Base-by-base conservation (phyloP, 345 rosid species). In the Populus euphratica region DNA sequence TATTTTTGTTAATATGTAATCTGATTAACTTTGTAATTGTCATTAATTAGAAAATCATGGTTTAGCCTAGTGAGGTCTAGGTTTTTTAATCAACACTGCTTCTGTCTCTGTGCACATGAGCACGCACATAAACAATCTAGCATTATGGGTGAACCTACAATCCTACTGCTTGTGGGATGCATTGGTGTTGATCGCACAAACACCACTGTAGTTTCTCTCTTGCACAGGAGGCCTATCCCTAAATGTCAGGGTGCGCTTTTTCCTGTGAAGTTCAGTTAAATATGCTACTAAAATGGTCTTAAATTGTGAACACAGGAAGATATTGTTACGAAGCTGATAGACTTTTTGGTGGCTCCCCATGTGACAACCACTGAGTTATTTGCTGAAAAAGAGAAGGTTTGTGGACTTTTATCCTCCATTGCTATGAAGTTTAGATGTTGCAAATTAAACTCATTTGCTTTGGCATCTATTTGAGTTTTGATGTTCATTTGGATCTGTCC, bases 321-420 rank as follows among this genome's bases (percentile, higher is more conserved):
- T 77, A 81, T 96, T 76, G 79, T 93, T 61, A 18, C 81, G 18
- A 88, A 85, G 70, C 86, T 96, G 81, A 83, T 92, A 67, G 97
- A 89, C 79, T 96, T 92, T 86, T 83, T 96, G 93, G 87, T 81
- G 82, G 90, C 90, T 67, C 99, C 98, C 70, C 93, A 87, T 81
- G 88, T 94, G 21, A 93, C 92, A 77, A 87, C 92, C 47, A 72
- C 85, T 36, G 86, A 77, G 67, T 74, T 83, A 64, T 91, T 93
- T 83, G 76, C 89, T n/a, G 97, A 92, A 81, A 88, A 89, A 81
- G 98, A 93, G 79, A 86, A 89, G 91, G 94, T 90, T 73, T 36
- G 78, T 77, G 6, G 25, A 43, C 39, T 49, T 20, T 56, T 61
- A 38, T 67, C 47, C 43, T 39, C 66, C 6, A 7, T 50, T 38